A percentile compares a stretch with the other conserved stretches of the same genome.
Evolutionary conservation across 1,284 basidiomycete species (phyloP).

Genomic region (Pseudozyma tsukubaensis): DNA sequence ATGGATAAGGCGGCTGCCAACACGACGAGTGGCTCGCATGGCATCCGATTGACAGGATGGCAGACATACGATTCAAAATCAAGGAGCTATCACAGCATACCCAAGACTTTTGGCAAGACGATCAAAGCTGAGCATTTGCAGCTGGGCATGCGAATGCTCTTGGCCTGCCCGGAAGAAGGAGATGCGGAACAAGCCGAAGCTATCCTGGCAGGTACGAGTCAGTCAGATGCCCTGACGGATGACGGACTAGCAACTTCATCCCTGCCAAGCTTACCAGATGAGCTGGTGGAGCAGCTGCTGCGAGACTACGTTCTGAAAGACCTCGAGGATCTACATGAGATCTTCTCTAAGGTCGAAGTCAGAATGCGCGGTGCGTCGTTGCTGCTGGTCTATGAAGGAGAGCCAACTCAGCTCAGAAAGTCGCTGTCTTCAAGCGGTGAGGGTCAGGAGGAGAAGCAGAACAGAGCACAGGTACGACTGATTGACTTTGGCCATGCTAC

Average conservation of each 20-base stretch:
- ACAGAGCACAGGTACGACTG: constrained; percentile 73
- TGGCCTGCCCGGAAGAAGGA: constrained; percentile 72
- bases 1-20: constrained; percentile 80
- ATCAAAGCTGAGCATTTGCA: constrained; percentile 77
- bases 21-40: constrained; percentile 81
- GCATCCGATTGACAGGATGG: constrained; percentile 86
- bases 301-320: constrained; percentile 70
- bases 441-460: not conserved
- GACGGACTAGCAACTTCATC: no score
- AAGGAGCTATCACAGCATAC: constrained; percentile 73
- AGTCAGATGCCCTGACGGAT: not conserved
- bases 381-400: constrained; percentile 86
- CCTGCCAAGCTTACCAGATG: constrained; percentile 62
- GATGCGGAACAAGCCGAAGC: constrained; percentile 35
- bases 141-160: constrained; percentile 81
- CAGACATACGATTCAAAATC: constrained; percentile 71
- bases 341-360: constrained; percentile 75
- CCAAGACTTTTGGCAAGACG: constrained; percentile 84
- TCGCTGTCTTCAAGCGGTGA: not conserved
- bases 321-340: constrained; percentile 72
- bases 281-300: constrained; percentile 66
- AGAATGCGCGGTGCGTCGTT: constrained; percentile 85
- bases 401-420: constrained; percentile 71
- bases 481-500: constrained; percentile 95
- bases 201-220: constrained; percentile 17